Evolutionary conservation across 352 stramenopile species (phyloP), one percentile per base, ranked within the genome.

Genomic region (Thalassiosira mediterranea): DNA sequence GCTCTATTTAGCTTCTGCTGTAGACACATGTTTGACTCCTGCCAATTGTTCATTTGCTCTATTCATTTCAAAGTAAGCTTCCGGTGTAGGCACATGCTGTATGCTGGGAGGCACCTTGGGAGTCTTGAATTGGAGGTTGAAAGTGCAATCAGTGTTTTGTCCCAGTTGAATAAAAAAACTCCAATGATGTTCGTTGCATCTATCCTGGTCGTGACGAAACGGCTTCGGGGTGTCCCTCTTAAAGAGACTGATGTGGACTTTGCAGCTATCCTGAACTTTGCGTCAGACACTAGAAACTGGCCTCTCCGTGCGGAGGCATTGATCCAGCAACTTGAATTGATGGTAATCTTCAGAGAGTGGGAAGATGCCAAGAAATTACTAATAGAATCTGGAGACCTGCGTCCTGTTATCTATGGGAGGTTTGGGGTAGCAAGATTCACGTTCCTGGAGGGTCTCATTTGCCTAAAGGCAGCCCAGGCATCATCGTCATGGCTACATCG

Each of bases 361-460:
- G 19, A 58, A 15, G 48, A 8, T n/a, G 48, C 48, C 5, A 1
- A 10, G 5, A 15, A 31, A 15, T 25, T 57, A n/a, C 19, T 57
- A 29, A 8, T 4, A 4, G 29, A 23, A 3, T 58, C 7, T 23
- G 21, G 21, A 7, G 19, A 58, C 13, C 23, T 13, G 15, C 49
- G 19, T 2, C 17, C 1, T 4, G n/a, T 10, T 7, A 17, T 4
- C 19, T 11, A 15, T 21, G 49, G 3, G 29, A 37, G 23, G 21
- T 5, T 37, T 34, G 21, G 4, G 10, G 23, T n/a, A 0, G 49
- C 15, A 0, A n/a, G 49, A 11, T 23, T 23, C 4, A 58, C 29
- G 49, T 58, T 58, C 29, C 7, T 28, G 17, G 49, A 58, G 26
- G 49, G n/a, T 31, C 26, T 58, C 4, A 23, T 58, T 23, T 8